These are phyloP conservation scores for Pseudogymnoascus sp. DNA, from an alignment of 2,329 filamentous ascomycete species.

Conservation along the genomic window DNA sequence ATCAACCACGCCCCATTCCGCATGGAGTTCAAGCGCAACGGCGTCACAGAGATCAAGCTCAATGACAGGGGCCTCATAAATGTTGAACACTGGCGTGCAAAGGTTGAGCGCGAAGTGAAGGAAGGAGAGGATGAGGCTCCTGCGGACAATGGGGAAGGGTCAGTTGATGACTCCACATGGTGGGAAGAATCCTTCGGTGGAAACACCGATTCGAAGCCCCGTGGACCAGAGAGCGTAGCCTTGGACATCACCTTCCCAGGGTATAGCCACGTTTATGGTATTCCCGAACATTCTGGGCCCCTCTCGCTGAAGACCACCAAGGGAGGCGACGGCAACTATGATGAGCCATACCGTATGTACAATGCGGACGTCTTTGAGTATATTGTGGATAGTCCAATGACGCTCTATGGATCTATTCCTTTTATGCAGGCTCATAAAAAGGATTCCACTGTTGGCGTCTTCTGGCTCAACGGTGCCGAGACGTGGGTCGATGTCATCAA, in stretches of 20 bases:
- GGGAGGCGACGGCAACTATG: constrained; percentile 75
- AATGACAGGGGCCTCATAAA: constrained; percentile 89
- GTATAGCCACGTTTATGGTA: constrained; percentile 88
- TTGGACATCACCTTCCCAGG: constrained; percentile 88
- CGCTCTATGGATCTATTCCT: constrained; percentile 91
- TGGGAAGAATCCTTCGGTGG: constrained; percentile 97
- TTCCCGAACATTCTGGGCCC: constrained; percentile 85
- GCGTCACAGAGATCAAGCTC: constrained; percentile 71
- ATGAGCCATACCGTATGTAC: constrained; percentile 88
- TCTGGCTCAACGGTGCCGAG: constrained; percentile 95
- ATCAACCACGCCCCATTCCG: constrained; percentile 76
- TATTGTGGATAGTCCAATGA: constrained; percentile 95
- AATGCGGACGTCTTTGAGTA: constrained; percentile 98
- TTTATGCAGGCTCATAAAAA: constrained; percentile 97
- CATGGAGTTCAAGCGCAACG: constrained; percentile 80
- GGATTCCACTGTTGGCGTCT: constrained; percentile 86
- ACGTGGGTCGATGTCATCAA: constrained; percentile 97
- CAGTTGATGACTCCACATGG: constrained; percentile 74
- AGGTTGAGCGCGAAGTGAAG: constrained; percentile 52
- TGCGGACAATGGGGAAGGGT: constrained; percentile 38
- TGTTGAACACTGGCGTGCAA: constrained; percentile 88
- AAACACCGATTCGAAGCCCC: constrained; percentile 91
- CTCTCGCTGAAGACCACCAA: constrained; percentile 84
- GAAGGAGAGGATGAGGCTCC: constrained; percentile 36
- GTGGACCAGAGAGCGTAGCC: constrained; percentile 83